These are phyloP conservation scores for Pezicula carpinea DNA, from an alignment of 2,329 filamentous ascomycete genomes.

Conservation along the genomic window DNA sequence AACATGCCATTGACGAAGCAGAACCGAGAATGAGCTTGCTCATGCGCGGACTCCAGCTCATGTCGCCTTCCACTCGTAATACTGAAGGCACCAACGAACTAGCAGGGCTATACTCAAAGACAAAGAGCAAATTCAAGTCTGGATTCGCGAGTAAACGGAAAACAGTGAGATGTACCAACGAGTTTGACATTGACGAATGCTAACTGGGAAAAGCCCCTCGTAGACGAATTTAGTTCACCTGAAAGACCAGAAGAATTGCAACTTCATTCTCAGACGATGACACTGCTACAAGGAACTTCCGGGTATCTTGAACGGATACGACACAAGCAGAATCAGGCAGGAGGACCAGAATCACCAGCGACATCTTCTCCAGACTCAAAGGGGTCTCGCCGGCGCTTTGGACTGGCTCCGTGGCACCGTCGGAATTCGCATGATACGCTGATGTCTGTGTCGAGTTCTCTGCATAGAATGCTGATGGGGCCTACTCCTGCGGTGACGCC, in stretches of 20 bases:
- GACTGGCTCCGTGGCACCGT: slow-evolving; percentile 29
- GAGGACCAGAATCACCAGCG: slow-evolving; percentile 4
- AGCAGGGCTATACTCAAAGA: not conserved
- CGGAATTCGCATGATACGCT: slow-evolving; percentile 23
- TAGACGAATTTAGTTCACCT: not conserved
- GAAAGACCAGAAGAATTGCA: not conserved
- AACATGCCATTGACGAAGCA: not conserved
- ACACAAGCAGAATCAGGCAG: slow-evolving; percentile 2
- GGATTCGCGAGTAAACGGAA: not conserved
- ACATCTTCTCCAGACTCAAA: not conserved
- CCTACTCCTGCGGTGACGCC: slow-evolving; percentile 24
- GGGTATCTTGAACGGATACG: slow-evolving; percentile 14
- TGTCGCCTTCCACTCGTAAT: not conserved
- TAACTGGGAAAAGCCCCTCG: not conserved
- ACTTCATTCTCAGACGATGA: slow-evolving; percentile 17
- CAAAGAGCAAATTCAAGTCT: not conserved
- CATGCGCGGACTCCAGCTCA: not conserved
- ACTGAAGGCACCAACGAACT: not conserved
- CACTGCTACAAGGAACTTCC: slow-evolving; percentile 19
- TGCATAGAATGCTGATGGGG: slow-evolving; percentile 25
- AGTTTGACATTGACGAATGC: not conserved
- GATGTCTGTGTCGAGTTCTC: slow-evolving; percentile 24
- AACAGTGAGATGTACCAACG: not conserved
- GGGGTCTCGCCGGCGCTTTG: slow-evolving; percentile 17
- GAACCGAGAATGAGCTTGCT: not conserved